phyloP scores from a whole-genome alignment of 2,329 filamentous ascomycete species.

The Dothistroma pini region DNA sequence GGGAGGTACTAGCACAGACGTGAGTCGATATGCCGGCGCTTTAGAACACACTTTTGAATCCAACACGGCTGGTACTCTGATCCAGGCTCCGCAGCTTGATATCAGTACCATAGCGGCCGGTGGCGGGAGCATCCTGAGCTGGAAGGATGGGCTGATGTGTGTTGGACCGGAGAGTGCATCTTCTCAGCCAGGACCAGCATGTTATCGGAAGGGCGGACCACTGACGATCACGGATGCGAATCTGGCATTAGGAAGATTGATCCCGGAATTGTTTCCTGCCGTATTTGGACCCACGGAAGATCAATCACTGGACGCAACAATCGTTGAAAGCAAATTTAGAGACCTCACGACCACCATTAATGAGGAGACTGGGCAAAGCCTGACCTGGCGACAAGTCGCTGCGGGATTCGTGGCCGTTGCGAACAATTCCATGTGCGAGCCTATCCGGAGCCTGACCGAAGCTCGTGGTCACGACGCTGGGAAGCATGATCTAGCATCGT shows the following conservation, averaged over 20 bases:
- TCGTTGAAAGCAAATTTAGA: conserved; percentile 70
- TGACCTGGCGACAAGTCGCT: conserved; percentile 78
- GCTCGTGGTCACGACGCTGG: conserved; percentile 89
- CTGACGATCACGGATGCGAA: conserved; percentile 94
- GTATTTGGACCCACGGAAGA: conserved; percentile 92
- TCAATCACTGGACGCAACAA: conserved; percentile 70
- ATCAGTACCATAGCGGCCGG: conserved; percentile 95
- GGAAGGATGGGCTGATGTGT: conserved; percentile 82
- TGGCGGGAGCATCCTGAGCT: conserved; percentile 80
- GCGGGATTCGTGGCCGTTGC: conserved; percentile 87
- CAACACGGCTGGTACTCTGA: conserved; percentile 88
- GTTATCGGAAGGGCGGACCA: conserved; percentile 85
- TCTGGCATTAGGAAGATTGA: conserved; percentile 73
- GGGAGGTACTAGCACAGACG: conserved; percentile 90
- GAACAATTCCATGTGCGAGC: conserved; percentile 86
- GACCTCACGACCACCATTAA: conserved; percentile 77
- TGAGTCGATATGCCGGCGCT: conserved; percentile 74
- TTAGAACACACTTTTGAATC: conserved; percentile 92
- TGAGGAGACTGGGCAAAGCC: conserved; percentile 59
- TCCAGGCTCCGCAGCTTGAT: conserved; percentile 86
- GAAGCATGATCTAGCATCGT: conserved; percentile 82
- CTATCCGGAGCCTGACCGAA: conserved; percentile 85
- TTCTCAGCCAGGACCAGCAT: conserved; percentile 84
- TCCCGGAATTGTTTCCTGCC: conserved; percentile 90
- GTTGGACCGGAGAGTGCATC: conserved; percentile 87